Conservation (phyloP, 164 flowering plant species). For the Aristolochia californica region DNA sequence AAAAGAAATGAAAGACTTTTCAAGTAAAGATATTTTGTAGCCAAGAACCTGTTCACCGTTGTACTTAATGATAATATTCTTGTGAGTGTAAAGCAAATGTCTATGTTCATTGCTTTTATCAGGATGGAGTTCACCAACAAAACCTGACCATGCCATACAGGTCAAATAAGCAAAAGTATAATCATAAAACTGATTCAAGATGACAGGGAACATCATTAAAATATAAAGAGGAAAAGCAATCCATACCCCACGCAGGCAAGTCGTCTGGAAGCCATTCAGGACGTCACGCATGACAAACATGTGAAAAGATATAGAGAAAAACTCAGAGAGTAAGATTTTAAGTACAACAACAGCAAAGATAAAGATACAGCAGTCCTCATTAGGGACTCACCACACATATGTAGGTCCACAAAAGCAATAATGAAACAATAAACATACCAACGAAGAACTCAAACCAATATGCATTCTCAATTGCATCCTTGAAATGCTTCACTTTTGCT, state of each 20-base stretch:
- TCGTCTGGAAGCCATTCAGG: slow-evolving; percentile 54
- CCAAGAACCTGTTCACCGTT: slow-evolving; percentile 73
- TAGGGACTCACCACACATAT: too few relatives aligned
- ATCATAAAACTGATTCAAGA: background rate
- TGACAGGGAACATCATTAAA: background rate
- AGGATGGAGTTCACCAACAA: slow-evolving; percentile 78
- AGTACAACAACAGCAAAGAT: background rate
- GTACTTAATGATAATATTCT: slow-evolving; percentile 52
- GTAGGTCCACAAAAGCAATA: too few relatives aligned
- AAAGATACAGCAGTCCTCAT: background rate
- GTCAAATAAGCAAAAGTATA: background rate
- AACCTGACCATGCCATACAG: slow-evolving; percentile 32
- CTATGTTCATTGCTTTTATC: slow-evolving; percentile 65
- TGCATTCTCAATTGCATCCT: slow-evolving; percentile 84
- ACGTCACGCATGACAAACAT: slow-evolving; percentile 6
- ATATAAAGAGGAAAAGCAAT: background rate
- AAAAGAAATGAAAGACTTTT: background rate
- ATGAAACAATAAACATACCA: slow-evolving; percentile 40
- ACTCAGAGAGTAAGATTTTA: background rate
- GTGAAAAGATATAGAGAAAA: slow-evolving; percentile 5
- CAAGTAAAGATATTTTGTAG: background rate
- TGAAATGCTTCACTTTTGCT: slow-evolving; percentile 73
- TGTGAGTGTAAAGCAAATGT: slow-evolving; percentile 75
- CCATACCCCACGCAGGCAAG: slow-evolving; percentile 95
- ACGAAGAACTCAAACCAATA: slow-evolving; percentile 98